phyloP scores from a whole-genome alignment of 805 yeast genomes.

The Wickerhamiella parazyma region DNA sequence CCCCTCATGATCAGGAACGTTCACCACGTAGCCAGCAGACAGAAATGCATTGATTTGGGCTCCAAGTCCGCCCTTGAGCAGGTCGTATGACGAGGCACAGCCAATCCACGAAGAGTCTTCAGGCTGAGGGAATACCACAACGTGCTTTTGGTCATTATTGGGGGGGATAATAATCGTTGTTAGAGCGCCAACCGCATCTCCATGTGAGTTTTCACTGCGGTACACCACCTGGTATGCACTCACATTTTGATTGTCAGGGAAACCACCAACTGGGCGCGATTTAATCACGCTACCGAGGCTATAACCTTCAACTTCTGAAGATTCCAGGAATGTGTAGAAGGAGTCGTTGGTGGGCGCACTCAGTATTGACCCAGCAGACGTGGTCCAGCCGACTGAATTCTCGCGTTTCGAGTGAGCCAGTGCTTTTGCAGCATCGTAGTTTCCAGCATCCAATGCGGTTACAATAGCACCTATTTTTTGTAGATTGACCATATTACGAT shows the following conservation, averaged over 20 bases:
- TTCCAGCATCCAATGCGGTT: not conserved
- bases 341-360: conserved; percentile 12
- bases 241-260: conserved; percentile 1
- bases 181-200: conserved; percentile 10
- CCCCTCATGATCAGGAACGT: conserved; percentile 22
- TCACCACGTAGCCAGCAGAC: conserved; percentile 16
- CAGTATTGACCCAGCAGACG: conserved; percentile 10
- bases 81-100: conserved; percentile 18
- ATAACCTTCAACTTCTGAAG: conserved; percentile 4
- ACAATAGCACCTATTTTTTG: conserved; percentile 1
- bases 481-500: not conserved
- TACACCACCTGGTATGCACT: conserved; percentile 14
- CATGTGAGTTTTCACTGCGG: conserved; percentile 10
- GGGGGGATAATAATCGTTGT: conserved; percentile 14
- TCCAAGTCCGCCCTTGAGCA: conserved; percentile 11
- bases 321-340: conserved; percentile 12
- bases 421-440: not conserved
- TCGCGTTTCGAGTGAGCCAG: not conserved
- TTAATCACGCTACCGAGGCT: conserved; percentile 6
- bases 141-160: conserved; percentile 9
- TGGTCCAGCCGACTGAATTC: conserved; percentile 12
- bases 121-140: conserved; percentile 16
- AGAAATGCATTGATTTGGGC: conserved; percentile 13
- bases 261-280: conserved; percentile 13
- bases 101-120: conserved; percentile 17